Conservation (phyloP, 2,329 filamentous ascomycete genomes). For the Colletotrichum sp. region DNA sequence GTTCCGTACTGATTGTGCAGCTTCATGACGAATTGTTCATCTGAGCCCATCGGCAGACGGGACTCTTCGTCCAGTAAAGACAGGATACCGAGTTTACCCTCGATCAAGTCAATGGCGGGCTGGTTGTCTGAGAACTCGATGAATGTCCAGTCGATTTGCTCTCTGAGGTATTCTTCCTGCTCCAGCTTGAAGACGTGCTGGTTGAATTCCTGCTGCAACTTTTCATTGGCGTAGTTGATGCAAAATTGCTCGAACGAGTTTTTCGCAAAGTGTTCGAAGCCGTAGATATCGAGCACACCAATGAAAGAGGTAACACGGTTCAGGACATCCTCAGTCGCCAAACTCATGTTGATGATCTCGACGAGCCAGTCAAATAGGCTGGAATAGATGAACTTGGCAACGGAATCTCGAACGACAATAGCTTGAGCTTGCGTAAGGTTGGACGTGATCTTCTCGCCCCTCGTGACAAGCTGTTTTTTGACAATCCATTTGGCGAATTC, state of each 20-base stretch:
- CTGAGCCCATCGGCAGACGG: conserved; percentile 93
- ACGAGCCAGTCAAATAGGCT: conserved; percentile 99
- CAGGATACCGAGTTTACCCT: conserved; percentile 93
- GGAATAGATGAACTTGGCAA: conserved; percentile 98
- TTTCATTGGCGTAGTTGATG: conserved; percentile 99
- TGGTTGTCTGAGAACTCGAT: conserved; percentile 99
- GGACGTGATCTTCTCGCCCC: conserved; percentile 96
- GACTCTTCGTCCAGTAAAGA: conserved; percentile 96
- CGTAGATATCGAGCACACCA: conserved; percentile 98
- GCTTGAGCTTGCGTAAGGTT: conserved; percentile 94
- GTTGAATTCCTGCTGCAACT: conserved; percentile 98
- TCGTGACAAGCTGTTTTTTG: conserved; percentile 96
- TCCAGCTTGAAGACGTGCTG: conserved; percentile 99
- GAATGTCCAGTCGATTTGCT: conserved; percentile 99
- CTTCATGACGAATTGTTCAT: conserved; percentile 96
- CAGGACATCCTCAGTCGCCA: conserved; percentile 88
- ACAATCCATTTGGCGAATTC: conserved; percentile 98
- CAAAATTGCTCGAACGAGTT: conserved; percentile 99
- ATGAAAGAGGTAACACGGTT: conserved; percentile 88
- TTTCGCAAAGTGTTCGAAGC: conserved; percentile 98
- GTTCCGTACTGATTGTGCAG: conserved; percentile 90
- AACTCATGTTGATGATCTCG: conserved; percentile 90
- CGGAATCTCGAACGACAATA: conserved; percentile 92
- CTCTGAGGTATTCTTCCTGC: conserved; percentile 94
- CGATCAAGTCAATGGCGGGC: conserved; percentile 97